phyloP scores from a whole-genome alignment of 139 green algal species.

The Astrephomene gubernaculifera region DNA sequence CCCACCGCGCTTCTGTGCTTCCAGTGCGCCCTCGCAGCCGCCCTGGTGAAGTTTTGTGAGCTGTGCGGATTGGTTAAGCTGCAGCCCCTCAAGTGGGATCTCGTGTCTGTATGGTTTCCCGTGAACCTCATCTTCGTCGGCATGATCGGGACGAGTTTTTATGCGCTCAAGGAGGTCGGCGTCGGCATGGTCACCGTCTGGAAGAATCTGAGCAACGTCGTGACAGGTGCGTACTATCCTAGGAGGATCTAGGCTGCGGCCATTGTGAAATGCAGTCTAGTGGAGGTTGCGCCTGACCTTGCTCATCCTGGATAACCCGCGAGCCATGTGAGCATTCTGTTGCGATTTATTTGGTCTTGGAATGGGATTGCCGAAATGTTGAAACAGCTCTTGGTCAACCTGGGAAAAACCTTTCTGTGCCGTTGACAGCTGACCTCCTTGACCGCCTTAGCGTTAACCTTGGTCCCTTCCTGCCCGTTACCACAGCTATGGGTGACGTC shows the following conservation, averaged over 20 bases:
- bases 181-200: constrained; percentile 85
- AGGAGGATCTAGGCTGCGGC: too few species aligned
- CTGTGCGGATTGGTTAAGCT: constrained; percentile 68
- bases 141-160: constrained; percentile 92
- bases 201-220: constrained; percentile 95
- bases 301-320: too few species aligned
- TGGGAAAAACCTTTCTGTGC: too few species aligned
- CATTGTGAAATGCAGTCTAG: too few species aligned
- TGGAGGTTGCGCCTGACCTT: too few species aligned
- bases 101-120: constrained; percentile 79
- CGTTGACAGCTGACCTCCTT: too few species aligned
- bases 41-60: constrained; percentile 72
- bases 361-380: too few species aligned
- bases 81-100: constrained; percentile 71
- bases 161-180: constrained; percentile 72
- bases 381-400: too few species aligned
- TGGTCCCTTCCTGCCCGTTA: neutral
- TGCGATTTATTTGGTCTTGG: too few species aligned
- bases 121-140: constrained; percentile 66
- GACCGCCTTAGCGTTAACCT: too few species aligned
- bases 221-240: constrained; percentile 70
- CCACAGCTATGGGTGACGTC: constrained; percentile 80
- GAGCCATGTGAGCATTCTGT: too few species aligned
- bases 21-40: constrained; percentile 79
- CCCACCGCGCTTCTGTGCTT: constrained; percentile 85